Conservation (phyloP, 306 rosid species). For the Pyrus pyrifolia region DNA sequence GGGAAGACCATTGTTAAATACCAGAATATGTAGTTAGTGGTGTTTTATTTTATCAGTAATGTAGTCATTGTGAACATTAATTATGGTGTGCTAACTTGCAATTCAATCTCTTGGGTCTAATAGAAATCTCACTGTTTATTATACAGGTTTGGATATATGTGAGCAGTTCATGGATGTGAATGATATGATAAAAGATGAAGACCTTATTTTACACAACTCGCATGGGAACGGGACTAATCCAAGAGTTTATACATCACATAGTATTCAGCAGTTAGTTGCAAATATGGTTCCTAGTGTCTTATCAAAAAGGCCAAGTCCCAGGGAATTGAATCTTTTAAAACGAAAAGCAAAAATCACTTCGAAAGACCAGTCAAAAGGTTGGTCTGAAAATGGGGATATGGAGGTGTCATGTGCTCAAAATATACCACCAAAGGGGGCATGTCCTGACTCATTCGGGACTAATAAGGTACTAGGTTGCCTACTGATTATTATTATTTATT, state of each 20-base stretch:
- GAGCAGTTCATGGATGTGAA: slow-evolving; percentile 96
- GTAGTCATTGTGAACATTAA: neutral
- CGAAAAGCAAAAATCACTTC: slow-evolving; percentile 87
- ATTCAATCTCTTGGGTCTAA: slow-evolving; percentile 14
- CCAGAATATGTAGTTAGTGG: neutral
- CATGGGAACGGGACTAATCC: slow-evolving; percentile 57
- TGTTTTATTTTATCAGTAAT: neutral
- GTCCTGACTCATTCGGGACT: slow-evolving; percentile 48
- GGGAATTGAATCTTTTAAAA: slow-evolving; percentile 83
- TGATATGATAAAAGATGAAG: slow-evolving; percentile 96
- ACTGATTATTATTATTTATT: neutral
- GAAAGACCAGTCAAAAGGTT: slow-evolving; percentile 78
- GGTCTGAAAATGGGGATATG: slow-evolving; percentile 74
- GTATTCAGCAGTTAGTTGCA: slow-evolving; percentile 80
- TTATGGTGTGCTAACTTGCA: neutral
- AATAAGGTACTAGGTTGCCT: slow-evolving; percentile 48
- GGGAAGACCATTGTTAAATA: neutral
- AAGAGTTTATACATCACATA: slow-evolving; percentile 67
- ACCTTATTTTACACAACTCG: slow-evolving; percentile 62
- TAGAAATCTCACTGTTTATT: slow-evolving; percentile 19
- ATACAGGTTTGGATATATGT: slow-evolving; percentile 79
- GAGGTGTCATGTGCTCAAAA: slow-evolving; percentile 52
- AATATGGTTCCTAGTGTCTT: slow-evolving; percentile 84
- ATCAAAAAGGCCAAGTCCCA: slow-evolving; percentile 89
- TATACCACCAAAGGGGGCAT: slow-evolving; percentile 35